A percentile compares a stretch with the other conserved stretches of the same genome.
These are phyloP conservation scores for Staphylotrichum longicolle DNA, from an alignment of 495 filamentous ascomycete species.

Conservation along the genomic window DNA sequence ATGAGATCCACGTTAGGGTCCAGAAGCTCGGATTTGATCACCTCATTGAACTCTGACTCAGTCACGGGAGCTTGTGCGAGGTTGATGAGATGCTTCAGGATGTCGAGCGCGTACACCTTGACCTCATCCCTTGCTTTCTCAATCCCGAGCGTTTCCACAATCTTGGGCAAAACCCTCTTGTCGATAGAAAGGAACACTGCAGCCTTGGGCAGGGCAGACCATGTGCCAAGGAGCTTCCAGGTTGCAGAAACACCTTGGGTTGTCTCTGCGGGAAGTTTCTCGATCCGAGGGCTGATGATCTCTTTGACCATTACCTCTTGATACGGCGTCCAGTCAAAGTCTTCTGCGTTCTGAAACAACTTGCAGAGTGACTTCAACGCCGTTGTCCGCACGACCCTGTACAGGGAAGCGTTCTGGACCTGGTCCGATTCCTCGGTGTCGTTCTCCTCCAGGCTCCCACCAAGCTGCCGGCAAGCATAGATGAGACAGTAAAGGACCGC, in stretches of 20 bases:
- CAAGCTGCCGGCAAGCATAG: constrained; percentile 60
- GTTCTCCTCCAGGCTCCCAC: constrained; percentile 39
- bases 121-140: constrained; percentile 84
- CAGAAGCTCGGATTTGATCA: constrained; percentile 62
- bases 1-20: constrained; percentile 66
- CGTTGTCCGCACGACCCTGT: constrained; percentile 67
- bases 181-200: constrained; percentile 69
- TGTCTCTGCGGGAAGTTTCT: constrained; percentile 80
- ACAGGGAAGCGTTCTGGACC: constrained; percentile 52
- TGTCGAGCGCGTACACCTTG: constrained; percentile 74
- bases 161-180: constrained; percentile 58
- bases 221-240: constrained; percentile 75
- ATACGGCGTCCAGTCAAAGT: constrained; percentile 69
- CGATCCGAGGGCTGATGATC: constrained; percentile 70
- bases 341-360: constrained; percentile 66
- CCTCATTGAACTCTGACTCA: constrained; percentile 55
- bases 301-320: constrained; percentile 67
- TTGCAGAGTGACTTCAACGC: constrained; percentile 76
- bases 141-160: constrained; percentile 69
- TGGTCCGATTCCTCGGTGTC: constrained; percentile 51
- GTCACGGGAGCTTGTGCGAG: constrained; percentile 51
- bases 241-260: constrained; percentile 83
- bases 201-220: constrained; percentile 65
- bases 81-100: constrained; percentile 63
- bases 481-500: constrained; percentile 77